Evolutionary conservation across 768 basidiomycete species (phyloP).

Genomic region (Suillus clintonianus): DNA sequence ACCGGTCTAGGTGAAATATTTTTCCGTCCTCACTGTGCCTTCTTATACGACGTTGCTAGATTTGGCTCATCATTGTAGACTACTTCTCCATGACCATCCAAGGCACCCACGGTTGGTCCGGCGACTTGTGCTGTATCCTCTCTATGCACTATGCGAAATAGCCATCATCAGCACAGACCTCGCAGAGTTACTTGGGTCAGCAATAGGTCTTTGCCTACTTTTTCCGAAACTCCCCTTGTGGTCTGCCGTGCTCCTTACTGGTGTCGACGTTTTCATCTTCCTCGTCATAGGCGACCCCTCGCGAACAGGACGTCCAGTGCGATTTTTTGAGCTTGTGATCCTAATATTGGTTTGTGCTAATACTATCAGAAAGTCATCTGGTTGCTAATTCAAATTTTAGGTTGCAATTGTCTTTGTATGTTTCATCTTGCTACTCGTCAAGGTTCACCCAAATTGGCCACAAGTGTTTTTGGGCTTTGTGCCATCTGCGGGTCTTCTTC

Average conservation of each 20-base stretch:
- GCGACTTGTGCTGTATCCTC: conserved; percentile 45
- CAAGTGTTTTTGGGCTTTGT: conserved; percentile 44
- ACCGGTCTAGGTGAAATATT: conserved; percentile 24
- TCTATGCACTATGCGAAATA: conserved; percentile 46
- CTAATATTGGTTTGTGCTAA: conserved; percentile 29
- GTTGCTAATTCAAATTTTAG: conserved; percentile 12
- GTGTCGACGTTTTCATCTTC: conserved; percentile 49
- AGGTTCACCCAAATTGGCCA: conserved; percentile 42
- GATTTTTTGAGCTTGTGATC: conserved; percentile 41
- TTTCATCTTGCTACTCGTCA: conserved; percentile 45
- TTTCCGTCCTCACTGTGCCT: neutral
- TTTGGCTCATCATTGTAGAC: conserved; percentile 48
- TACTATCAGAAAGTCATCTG: neutral
- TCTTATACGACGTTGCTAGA: conserved; percentile 27
- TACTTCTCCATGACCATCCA: conserved; percentile 47
- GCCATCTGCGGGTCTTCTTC: conserved; percentile 33
- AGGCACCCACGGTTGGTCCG: conserved; percentile 39
- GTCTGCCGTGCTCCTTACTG: conserved; percentile 50
- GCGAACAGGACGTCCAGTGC: conserved; percentile 32
- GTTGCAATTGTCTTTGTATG: conserved; percentile 24
- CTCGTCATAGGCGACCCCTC: conserved; percentile 42
- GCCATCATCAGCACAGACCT: conserved; percentile 60
- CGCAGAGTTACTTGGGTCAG: conserved; percentile 61
- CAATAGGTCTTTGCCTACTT: conserved; percentile 57
- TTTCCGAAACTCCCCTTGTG: conserved; percentile 51